These are phyloP conservation scores for Neurospora terricola DNA, from an alignment of 495 filamentous ascomycete species.

Conservation along the genomic window DNA sequence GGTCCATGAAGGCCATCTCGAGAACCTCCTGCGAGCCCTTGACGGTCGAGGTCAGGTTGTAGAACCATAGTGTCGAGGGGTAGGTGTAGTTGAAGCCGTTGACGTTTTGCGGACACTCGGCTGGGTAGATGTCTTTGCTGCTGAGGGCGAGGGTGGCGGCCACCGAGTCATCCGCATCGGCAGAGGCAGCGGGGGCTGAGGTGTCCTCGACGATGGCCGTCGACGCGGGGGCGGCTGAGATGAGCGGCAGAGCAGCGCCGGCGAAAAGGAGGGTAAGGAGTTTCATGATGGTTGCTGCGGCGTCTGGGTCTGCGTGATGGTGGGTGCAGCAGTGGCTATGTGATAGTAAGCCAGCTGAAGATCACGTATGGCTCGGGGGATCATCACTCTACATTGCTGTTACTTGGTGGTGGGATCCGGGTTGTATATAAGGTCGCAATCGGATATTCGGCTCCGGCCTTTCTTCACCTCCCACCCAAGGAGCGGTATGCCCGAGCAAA, in stretches of 20 bases:
- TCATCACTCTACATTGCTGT: background rate
- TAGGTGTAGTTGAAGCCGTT: conserved; percentile 36
- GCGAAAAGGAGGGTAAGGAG: background rate
- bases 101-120: conserved; percentile 19
- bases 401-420: background rate
- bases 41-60: conserved; percentile 27
- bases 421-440: background rate
- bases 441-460: background rate
- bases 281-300: background rate
- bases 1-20: conserved; percentile 40
- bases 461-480: background rate
- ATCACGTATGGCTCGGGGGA: background rate
- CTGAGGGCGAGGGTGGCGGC: conserved; percentile 9
- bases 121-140: conserved; percentile 9
- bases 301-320: background rate
- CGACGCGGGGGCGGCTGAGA: background rate
- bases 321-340: background rate
- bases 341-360: background rate
- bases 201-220: background rate
- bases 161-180: conserved; percentile 1
- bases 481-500: background rate
- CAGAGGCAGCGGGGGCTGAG: background rate
- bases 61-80: conserved; percentile 30
- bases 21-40: conserved; percentile 9
- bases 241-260: background rate